A percentile compares a stretch with the other conserved stretches of the same genome.
Evolutionary conservation across 2,329 filamentous ascomycete genomes (phyloP).

Genomic region (Penicillium aurantiogriseum): DNA sequence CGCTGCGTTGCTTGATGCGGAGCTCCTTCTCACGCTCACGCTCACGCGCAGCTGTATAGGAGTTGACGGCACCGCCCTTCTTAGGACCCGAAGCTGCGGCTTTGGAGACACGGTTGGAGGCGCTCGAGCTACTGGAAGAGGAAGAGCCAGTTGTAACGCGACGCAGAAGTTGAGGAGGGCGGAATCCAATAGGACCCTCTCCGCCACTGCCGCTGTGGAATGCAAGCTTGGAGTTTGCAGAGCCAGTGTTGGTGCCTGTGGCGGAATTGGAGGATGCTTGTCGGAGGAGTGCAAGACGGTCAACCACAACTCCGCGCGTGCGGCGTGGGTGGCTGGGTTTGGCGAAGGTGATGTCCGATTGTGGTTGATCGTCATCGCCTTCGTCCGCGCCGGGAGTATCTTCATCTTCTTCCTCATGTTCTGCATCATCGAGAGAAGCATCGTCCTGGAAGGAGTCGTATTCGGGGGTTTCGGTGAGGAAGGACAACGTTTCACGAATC

Average conservation of each 20-base stretch:
- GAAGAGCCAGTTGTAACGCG: constrained; percentile 33
- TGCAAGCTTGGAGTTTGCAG: constrained; percentile 31
- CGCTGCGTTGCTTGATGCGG: constrained; percentile 49
- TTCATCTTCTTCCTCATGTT: constrained; percentile 20
- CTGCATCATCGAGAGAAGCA: constrained; percentile 48
- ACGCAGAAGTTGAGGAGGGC: constrained; percentile 31
- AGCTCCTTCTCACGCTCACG: constrained; percentile 58
- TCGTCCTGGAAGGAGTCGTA: constrained; percentile 56
- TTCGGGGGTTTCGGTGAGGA: constrained; percentile 70
- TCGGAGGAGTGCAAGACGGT: constrained; percentile 46
- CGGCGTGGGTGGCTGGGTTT: constrained; percentile 39
- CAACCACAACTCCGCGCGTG: constrained; percentile 43
- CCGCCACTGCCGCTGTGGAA: constrained; percentile 30
- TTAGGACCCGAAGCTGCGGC: constrained; percentile 51
- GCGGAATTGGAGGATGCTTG: constrained; percentile 47
- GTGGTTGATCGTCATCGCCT: constrained; percentile 23
- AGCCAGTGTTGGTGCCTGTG: constrained; percentile 19
- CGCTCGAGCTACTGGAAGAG: constrained; percentile 22
- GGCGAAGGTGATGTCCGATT: constrained; percentile 26
- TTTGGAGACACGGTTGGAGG: constrained; percentile 29
- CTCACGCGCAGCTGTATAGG: constrained; percentile 55
- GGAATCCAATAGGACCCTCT: constrained; percentile 33
- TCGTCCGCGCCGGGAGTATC: constrained; percentile 18
- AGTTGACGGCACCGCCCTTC: constrained; percentile 60
- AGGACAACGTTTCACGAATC: constrained; percentile 78